Conservation (phyloP, 306 rosid genomes). For the Purshia tridentata region DNA sequence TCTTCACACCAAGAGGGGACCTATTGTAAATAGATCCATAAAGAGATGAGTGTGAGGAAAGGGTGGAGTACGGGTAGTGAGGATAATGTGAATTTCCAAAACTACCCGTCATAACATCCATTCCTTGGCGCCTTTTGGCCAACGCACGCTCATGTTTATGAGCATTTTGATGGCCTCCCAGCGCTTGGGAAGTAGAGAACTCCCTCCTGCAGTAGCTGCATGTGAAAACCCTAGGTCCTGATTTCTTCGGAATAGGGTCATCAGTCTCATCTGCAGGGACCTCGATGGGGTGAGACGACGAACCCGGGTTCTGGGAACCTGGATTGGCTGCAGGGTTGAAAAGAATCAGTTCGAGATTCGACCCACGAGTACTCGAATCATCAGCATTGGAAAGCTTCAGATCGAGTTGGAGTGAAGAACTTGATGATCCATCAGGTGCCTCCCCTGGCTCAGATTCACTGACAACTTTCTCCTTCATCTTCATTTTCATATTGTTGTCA, state of each 20-base stretch:
- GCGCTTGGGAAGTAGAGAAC: conserved; percentile 73
- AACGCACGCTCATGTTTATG: conserved; percentile 75
- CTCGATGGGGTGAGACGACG: conserved; percentile 11
- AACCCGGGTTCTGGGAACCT: conserved; percentile 14
- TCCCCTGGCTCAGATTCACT: neutral
- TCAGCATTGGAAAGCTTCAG: conserved; percentile 34
- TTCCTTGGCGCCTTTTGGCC: conserved; percentile 61
- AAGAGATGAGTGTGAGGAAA: conserved; percentile 19
- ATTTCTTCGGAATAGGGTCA: neutral
- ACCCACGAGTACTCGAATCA: neutral
- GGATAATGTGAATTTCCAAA: conserved; percentile 32
- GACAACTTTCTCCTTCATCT: conserved; percentile 21
- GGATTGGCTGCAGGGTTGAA: conserved; percentile 19
- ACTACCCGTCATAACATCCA: conserved; percentile 18
- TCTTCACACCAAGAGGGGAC: conserved; percentile 48
- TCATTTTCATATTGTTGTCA: conserved; percentile 17
- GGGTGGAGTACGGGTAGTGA: conserved; percentile 35
- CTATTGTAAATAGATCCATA: conserved; percentile 35
- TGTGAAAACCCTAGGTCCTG: conserved; percentile 38
- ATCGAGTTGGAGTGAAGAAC: conserved; percentile 26
- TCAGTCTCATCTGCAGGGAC: neutral
- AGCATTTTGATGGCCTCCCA: conserved; percentile 88
- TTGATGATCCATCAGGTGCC: neutral
- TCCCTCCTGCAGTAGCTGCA: conserved; percentile 70
- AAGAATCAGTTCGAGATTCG: conserved; percentile 31